Conservation (phyloP, 2,329 filamentous ascomycete species). For the Fusarium protoensiforme region DNA sequence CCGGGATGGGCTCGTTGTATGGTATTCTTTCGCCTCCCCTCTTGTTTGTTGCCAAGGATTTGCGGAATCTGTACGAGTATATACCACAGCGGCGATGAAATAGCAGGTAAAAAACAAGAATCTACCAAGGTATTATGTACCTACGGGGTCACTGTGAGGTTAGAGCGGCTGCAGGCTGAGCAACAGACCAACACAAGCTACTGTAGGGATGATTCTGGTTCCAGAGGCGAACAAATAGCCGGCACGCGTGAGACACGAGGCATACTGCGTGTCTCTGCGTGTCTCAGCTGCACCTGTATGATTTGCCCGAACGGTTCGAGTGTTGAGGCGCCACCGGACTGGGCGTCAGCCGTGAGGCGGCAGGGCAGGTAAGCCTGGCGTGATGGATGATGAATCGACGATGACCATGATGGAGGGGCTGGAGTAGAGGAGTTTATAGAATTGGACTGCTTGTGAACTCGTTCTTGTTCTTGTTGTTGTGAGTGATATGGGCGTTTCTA, state of each 20-base stretch:
- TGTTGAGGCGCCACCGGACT: background rate
- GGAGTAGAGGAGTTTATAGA: too few species aligned
- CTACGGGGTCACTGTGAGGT: background rate
- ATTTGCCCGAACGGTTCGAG: constrained; percentile 6
- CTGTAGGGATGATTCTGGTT: constrained; percentile 11
- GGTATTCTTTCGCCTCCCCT: constrained; percentile 3
- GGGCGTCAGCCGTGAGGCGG: background rate
- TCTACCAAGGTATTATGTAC: constrained; percentile 13
- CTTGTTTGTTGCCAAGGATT: constrained; percentile 5
- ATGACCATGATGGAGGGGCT: background rate
- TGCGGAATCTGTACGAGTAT: constrained; percentile 34
- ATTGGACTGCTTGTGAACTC: too few species aligned
- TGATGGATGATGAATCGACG: background rate
- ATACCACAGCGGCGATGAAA: constrained; percentile 34
- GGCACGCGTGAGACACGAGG: constrained; percentile 16
- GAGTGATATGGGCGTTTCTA: background rate
- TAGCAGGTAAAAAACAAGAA: constrained; percentile 33
- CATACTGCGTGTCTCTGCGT: constrained; percentile 27
- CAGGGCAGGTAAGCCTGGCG: background rate
- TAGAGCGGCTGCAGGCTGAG: background rate
- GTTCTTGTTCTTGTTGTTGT: too few species aligned
- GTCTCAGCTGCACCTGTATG: constrained; percentile 25
- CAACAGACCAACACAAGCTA: background rate
- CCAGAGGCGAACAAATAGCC: background rate
- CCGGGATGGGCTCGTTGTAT: constrained; percentile 3